phyloP scores from a whole-genome alignment of 1,139 yeast genomes.

The Geotrichum europaeum region DNA sequence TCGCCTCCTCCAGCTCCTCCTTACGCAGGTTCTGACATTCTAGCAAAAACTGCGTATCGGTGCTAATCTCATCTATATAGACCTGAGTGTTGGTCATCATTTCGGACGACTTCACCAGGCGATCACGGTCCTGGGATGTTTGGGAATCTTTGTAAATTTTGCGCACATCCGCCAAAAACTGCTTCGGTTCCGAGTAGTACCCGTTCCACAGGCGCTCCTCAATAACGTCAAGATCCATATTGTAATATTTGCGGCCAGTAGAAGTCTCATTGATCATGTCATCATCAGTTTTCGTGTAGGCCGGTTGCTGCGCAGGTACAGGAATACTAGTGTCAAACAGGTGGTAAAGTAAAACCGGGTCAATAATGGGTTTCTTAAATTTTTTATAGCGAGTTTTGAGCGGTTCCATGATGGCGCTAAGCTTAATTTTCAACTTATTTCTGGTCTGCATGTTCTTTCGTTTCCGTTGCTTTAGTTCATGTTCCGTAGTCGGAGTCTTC shows the following conservation, averaged over 20 bases:
- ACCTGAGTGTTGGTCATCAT: slow-evolving; percentile 96
- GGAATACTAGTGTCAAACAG: slow-evolving; percentile 54
- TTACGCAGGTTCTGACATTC: slow-evolving; percentile 71
- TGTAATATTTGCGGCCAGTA: slow-evolving; percentile 67
- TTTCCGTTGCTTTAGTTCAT: slow-evolving; percentile 47
- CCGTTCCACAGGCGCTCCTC: slow-evolving; percentile 98
- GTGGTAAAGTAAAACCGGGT: slow-evolving; percentile 65
- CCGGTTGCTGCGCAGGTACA: slow-evolving; percentile 41
- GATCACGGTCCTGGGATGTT: slow-evolving; percentile 73
- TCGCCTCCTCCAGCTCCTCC: slow-evolving; percentile 67
- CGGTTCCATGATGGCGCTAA: slow-evolving; percentile 83
- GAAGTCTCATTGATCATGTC: slow-evolving; percentile 74
- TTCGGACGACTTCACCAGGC: slow-evolving; percentile 83
- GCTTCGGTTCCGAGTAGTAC: slow-evolving; percentile 86
- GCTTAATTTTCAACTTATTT: slow-evolving; percentile 74
- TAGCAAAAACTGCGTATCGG: slow-evolving; percentile 56
- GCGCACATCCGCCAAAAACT: slow-evolving; percentile 76
- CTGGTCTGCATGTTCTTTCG: slow-evolving; percentile 74
- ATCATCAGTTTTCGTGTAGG: slow-evolving; percentile 54
- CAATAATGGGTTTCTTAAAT: slow-evolving; percentile 84
- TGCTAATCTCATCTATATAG: slow-evolving; percentile 79
- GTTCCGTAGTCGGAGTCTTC: slow-evolving; percentile 23
- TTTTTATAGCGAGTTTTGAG: slow-evolving; percentile 81
- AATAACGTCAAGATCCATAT: slow-evolving; percentile 88
- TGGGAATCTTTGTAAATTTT: slow-evolving; percentile 76